Evolutionary conservation across 2,329 filamentous ascomycete genomes (phyloP).

Genomic region (Sporothrix phasma): DNA sequence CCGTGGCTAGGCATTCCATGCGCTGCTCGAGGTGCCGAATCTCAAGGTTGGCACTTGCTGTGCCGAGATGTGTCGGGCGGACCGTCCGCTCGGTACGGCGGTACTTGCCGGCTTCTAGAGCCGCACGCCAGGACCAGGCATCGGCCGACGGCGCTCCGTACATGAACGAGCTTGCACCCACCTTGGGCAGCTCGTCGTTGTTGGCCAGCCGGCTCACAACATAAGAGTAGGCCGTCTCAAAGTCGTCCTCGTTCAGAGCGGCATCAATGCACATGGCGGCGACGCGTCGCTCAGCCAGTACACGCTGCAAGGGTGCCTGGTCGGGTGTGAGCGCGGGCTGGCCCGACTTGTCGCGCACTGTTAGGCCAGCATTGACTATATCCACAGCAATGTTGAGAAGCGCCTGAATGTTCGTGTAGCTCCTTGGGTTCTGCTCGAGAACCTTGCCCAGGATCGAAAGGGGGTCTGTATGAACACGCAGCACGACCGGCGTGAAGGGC

Average conservation of each 20-base stretch:
- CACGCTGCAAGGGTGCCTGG: conserved; percentile 24
- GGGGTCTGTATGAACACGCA: conserved; percentile 68
- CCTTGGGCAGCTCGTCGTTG: conserved; percentile 19
- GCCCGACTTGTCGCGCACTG: conserved; percentile 24
- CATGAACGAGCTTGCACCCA: conserved; percentile 3
- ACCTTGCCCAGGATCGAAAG: conserved; percentile 63
- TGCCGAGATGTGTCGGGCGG: conserved; percentile 50
- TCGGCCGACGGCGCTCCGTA: conserved; percentile 29
- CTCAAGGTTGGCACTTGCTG: conserved; percentile 47
- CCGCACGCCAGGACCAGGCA: conserved; percentile 69
- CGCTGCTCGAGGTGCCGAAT: conserved; percentile 70
- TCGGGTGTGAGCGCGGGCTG: conserved; percentile 21
- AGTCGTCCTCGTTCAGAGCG: conserved; percentile 65
- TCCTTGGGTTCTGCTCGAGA: conserved; percentile 62
- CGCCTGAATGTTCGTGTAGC: conserved; percentile 66
- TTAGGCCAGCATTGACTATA: conserved; percentile 52
- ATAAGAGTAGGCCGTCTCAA: conserved; percentile 80
- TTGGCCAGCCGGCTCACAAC: conserved; percentile 58
- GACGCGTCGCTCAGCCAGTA: conserved; percentile 52
- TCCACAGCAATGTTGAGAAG: conserved; percentile 59
- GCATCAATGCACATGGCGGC: conserved; percentile 73
- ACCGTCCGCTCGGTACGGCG: conserved; percentile 44
- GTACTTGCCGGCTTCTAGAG: conserved; percentile 68
- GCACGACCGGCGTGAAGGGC: conserved; percentile 66
- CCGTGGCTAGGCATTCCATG: conserved; percentile 68